Percentiles rank a stretch among this genome's conserved stretches.
Evolutionary conservation across 306 rosid species (phyloP).

Genomic region (Cucumis melo): DNA sequence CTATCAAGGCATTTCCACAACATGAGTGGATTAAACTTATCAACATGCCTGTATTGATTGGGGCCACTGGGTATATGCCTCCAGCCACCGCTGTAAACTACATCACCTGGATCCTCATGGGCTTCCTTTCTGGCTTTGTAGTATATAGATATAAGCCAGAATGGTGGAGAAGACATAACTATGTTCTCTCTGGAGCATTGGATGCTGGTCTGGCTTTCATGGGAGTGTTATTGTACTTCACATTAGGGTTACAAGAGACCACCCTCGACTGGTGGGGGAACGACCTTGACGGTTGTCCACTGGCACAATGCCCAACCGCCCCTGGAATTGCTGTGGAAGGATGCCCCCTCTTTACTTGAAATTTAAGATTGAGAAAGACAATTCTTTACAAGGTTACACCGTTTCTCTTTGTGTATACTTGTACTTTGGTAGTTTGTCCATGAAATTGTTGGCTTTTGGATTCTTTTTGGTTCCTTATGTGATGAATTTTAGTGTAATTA

Average conservation of each 20-base stretch:
- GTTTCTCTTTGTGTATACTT: background rate
- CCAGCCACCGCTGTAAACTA: conserved; percentile 83
- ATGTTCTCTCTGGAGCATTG: conserved; percentile 71
- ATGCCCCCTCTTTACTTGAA: conserved; percentile 40
- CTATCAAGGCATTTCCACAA: conserved; percentile 35
- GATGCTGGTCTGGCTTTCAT: conserved; percentile 93
- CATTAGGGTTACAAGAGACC: conserved; percentile 40
- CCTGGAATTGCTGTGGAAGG: conserved; percentile 26
- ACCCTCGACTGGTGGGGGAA: conserved; percentile 76
- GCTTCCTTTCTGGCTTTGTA: conserved; percentile 59
- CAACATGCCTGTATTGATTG: conserved; percentile 67
- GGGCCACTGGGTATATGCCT: conserved; percentile 69
- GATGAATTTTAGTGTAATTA: background rate
- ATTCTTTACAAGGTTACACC: background rate
- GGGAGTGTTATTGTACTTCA: conserved; percentile 69
- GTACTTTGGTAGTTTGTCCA: background rate
- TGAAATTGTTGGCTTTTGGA: background rate
- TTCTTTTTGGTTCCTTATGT: background rate
- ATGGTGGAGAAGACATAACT: conserved; percentile 76
- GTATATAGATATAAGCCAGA: conserved; percentile 50
- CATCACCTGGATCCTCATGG: conserved; percentile 58
- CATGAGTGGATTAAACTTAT: conserved; percentile 77
- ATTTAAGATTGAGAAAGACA: background rate
- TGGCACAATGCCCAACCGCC: conserved; percentile 69
- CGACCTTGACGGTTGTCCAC: conserved; percentile 64